These are phyloP conservation scores for Zasmidium citrigriseum DNA, from an alignment of 2,329 filamentous ascomycete genomes.

Conservation along the genomic window DNA sequence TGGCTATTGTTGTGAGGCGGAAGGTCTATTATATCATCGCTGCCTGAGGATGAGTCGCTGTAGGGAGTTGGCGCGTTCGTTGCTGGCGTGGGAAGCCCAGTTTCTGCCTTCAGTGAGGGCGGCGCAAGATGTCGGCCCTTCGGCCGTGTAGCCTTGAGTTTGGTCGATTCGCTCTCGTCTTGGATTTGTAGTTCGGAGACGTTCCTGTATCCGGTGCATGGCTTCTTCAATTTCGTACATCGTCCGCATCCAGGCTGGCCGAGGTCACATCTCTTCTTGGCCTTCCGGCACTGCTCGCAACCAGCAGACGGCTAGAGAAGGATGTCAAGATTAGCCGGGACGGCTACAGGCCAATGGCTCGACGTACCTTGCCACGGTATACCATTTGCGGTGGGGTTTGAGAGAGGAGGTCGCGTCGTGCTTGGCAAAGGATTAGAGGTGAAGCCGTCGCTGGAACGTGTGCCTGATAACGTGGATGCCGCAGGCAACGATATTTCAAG, in stretches of 20 bases:
- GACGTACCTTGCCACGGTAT: constrained; percentile 31
- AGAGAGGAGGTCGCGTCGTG: neutral
- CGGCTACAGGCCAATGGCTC: neutral
- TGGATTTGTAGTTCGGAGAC: constrained; percentile 34
- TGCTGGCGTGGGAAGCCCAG: constrained; percentile 7
- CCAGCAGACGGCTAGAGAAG: constrained; percentile 29
- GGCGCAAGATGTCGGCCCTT: constrained; percentile 25
- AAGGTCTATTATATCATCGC: constrained; percentile 30
- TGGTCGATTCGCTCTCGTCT: constrained; percentile 34
- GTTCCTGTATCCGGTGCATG: constrained; percentile 35
- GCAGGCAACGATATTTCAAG: neutral
- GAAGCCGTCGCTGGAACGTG: neutral
- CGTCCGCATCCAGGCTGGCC: constrained; percentile 33
- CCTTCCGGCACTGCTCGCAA: constrained; percentile 36
- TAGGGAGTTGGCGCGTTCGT: constrained; percentile 8
- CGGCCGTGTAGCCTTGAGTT: constrained; percentile 26
- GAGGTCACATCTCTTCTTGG: constrained; percentile 36
- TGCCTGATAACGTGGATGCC: neutral
- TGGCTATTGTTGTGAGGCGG: constrained; percentile 21
- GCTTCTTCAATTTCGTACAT: constrained; percentile 35
- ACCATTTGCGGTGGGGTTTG: constrained; percentile 23
- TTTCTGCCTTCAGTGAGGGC: constrained; percentile 12
- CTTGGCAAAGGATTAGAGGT: neutral
- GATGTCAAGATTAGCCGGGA: neutral
- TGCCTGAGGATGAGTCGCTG: constrained; percentile 26